phyloP scores from a whole-genome alignment of 495 filamentous ascomycete species.

The Aspergillus olivimuriae region DNA sequence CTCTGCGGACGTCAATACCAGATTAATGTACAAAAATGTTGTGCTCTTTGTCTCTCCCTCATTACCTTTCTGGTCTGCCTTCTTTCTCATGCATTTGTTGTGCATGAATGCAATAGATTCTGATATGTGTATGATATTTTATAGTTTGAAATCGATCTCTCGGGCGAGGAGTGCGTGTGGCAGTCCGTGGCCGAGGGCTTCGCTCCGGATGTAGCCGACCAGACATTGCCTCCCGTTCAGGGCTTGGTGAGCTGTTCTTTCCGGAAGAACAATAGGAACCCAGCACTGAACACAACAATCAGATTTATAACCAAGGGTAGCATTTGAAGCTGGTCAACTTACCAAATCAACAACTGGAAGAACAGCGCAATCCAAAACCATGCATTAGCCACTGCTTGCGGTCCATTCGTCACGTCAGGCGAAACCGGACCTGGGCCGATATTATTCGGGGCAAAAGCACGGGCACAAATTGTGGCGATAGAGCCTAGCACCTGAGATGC shows the following conservation, averaged over 20 bases:
- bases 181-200: too few relatives aligned
- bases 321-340: too few relatives aligned
- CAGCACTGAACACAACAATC: constrained; percentile 31
- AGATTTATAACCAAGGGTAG: too few relatives aligned
- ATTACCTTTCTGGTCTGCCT: background rate
- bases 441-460: constrained; percentile 41
- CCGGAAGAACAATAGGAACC: constrained; percentile 64
- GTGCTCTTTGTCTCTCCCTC: background rate
- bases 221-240: constrained; percentile 22
- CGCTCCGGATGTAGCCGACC: too few relatives aligned
- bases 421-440: constrained; percentile 45
- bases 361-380: constrained; percentile 63
- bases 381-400: constrained; percentile 44
- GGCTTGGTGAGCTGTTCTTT: constrained; percentile 69
- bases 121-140: too few relatives aligned
- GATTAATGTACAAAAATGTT: background rate
- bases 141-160: too few relatives aligned
- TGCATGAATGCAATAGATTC: background rate
- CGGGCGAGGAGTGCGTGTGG: too few relatives aligned
- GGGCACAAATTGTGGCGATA: constrained; percentile 42
- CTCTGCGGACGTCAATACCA: background rate
- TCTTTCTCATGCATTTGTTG: background rate
- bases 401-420: constrained; percentile 38
- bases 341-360: constrained; percentile 58
- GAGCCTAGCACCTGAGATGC: constrained; percentile 47